Evolutionary conservation across 2,329 filamentous ascomycete genomes (phyloP).

Genomic region (Trichoderma atrobrunneum): DNA sequence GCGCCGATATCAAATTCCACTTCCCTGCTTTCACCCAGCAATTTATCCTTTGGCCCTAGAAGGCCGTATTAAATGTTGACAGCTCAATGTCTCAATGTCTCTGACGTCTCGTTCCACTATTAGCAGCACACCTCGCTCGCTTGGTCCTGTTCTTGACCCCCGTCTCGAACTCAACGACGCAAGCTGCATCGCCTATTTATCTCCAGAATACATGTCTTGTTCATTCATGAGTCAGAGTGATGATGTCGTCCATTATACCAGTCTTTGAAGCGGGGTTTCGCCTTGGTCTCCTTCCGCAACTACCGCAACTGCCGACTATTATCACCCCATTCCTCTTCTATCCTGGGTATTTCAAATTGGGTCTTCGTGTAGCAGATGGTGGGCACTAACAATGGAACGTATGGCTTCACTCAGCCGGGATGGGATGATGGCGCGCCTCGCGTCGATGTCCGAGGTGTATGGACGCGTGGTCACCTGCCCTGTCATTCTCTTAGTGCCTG

Average conservation of each 20-base stretch:
- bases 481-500: not conserved
- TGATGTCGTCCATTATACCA: not conserved
- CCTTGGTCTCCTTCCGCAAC: not conserved
- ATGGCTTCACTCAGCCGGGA: not conserved
- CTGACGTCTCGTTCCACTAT: not conserved
- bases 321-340: not conserved
- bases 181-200: not conserved
- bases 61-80: not conserved
- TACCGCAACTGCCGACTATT: not conserved
- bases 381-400: not conserved
- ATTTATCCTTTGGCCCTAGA: not conserved
- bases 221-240: not conserved
- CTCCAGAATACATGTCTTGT: not conserved
- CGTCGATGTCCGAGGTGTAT: not conserved
- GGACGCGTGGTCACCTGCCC: slow-evolving; percentile 19
- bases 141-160: not conserved
- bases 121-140: not conserved
- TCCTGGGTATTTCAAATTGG: not conserved
- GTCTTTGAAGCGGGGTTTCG: not conserved
- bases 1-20: not conserved
- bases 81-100: not conserved
- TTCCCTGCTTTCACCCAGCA: not conserved
- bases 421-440: slow-evolving; percentile 10
- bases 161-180: not conserved
- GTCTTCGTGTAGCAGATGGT: not conserved